Base-by-base conservation (phyloP, 192 early-diverging fungal species). In the Umbelopsis sp. region DNA sequence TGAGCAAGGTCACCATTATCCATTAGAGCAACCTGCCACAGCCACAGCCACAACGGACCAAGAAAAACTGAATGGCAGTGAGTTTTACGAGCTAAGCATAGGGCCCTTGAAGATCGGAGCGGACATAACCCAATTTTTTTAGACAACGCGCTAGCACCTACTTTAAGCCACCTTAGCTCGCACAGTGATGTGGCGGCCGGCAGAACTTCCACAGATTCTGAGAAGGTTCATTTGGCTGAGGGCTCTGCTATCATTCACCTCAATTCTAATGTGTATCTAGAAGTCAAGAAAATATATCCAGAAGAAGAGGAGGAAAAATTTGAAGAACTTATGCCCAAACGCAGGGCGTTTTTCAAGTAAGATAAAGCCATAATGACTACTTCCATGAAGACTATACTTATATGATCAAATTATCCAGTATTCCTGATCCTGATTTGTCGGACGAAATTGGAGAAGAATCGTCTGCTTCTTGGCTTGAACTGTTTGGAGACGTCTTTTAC, bases 401-500 rank as follows among this genome's bases (percentile, higher is more conserved):
- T 37, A 2, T 44, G 12, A 55, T 22, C 52, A 66, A 18, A 21
- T n/a, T 22, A 15, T 22, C 33, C 49, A 68, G 68, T 25, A n/a
- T 71, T 41, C 77, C 77, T 37, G 72, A 73, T 55, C 72, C 72
- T n/a, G 72, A 73, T 68, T 37, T 74, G 33, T 74, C 77, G 4
- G 73, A 78, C 64, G 72, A 74, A 49, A 78, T 71, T 64, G 73
- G 70, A 13, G 53, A 67, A 67, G 73, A 74, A 64, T 30, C 72
- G 12, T 71, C 68, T 13, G 72, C 77, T 48, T 71, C 72, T 37
- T 78, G 72, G 77, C 49, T 74, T 2, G 72, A 78, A 49, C 51
- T 84, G 46, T 82, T 84, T 48, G 75, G 76, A 48, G 83, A 84
- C 50, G 70, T 84, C 4, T 74, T 84, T 16, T 84, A 82, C 44